Percentiles rank a stretch among this genome's conserved stretches.
Conservation (phyloP, 2,329 filamentous ascomycete species). For the Aspergillus costaricaensis region DNA sequence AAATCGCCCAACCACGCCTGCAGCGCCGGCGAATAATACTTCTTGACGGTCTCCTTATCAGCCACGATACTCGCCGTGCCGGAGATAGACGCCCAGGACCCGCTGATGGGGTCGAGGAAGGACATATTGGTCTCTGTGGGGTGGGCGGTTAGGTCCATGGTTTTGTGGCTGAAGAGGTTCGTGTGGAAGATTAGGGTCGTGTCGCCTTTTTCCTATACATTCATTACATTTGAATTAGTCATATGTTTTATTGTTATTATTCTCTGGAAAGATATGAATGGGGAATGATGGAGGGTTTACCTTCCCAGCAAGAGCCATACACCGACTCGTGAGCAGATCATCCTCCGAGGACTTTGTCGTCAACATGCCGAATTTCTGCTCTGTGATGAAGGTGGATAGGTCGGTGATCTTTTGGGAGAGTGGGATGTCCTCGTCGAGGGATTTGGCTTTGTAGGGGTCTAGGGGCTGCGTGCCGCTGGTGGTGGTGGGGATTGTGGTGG, state of each 20-base stretch:
- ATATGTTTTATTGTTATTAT: too few species aligned
- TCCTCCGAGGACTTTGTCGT: conserved; percentile 67
- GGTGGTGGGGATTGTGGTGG: conserved; percentile 53
- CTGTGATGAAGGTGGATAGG: conserved; percentile 68
- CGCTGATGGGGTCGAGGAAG: conserved; percentile 70
- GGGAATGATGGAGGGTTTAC: too few species aligned
- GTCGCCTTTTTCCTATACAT: conserved; percentile 68
- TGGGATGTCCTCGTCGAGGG: conserved; percentile 72
- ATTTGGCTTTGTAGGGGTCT: conserved; percentile 81
- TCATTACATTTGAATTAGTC: too few species aligned
- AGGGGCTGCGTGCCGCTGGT: conserved; percentile 61
- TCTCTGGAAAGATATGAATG: too few species aligned
- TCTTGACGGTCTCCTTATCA: conserved; percentile 67
- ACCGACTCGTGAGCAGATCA: conserved; percentile 73
- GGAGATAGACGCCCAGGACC: conserved; percentile 86
- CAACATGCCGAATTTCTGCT: conserved; percentile 85
- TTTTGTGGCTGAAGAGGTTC: conserved; percentile 88
- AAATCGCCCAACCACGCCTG: conserved; percentile 88
- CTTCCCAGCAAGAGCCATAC: conserved; percentile 81
- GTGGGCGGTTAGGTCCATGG: conserved; percentile 73
- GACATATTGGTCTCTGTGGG: conserved; percentile 74
- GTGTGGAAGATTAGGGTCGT: conserved; percentile 87
- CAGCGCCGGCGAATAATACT: conserved; percentile 72
- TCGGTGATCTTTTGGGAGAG: conserved; percentile 76
- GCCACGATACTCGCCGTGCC: conserved; percentile 70